Conservation (phyloP, 2,329 filamentous ascomycete genomes). For the Zasmidium cellare region DNA sequence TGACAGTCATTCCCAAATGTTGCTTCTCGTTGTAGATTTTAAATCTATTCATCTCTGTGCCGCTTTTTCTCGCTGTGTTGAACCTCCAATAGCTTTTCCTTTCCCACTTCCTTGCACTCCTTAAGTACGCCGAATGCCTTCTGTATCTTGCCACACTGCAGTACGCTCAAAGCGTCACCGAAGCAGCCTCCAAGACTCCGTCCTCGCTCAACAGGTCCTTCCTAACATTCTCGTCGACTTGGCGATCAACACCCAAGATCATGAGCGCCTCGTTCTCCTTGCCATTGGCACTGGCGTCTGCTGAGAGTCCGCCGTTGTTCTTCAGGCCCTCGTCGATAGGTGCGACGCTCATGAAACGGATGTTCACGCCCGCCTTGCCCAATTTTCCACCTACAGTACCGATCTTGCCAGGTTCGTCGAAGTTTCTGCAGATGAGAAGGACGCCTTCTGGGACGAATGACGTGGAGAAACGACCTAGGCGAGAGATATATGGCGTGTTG, state of each 20-base stretch:
- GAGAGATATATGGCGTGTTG: constrained; percentile 66
- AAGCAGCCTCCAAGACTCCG: constrained; percentile 55
- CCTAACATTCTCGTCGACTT: constrained; percentile 59
- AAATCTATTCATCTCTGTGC: neutral
- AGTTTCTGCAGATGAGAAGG: constrained; percentile 77
- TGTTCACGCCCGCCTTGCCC: constrained; percentile 71
- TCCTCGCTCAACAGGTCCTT: constrained; percentile 50
- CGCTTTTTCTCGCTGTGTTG: neutral
- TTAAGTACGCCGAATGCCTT: neutral
- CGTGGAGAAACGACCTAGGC: constrained; percentile 71
- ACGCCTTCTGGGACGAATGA: constrained; percentile 73
- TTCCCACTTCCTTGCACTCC: neutral
- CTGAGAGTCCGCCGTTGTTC: constrained; percentile 12
- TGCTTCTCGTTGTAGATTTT: neutral
- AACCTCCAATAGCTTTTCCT: neutral
- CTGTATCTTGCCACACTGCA: neutral
- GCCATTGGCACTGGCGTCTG: constrained; percentile 33
- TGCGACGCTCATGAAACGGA: constrained; percentile 76
- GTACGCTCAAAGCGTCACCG: constrained; percentile 47
- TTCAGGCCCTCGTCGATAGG: constrained; percentile 49
- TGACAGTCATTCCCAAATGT: no score
- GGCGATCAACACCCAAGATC: constrained; percentile 73
- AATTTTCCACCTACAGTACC: constrained; percentile 72
- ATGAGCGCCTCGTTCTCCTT: constrained; percentile 69
- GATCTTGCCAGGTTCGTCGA: constrained; percentile 79